Evolutionary conservation across 192 early-diverging fungal species (phyloP).

Genomic region (Pilobolus umbonatus): DNA sequence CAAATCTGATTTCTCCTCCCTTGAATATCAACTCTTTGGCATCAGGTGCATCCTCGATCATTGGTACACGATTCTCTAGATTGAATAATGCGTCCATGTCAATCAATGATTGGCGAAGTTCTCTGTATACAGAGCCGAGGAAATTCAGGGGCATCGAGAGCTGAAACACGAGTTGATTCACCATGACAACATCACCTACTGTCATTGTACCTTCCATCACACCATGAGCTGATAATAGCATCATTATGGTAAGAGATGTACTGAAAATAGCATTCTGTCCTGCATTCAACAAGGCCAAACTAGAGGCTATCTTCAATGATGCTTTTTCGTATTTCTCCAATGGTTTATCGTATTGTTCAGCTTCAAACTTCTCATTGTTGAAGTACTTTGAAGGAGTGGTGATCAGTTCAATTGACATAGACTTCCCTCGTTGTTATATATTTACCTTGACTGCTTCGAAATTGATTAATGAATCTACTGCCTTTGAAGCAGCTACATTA

Average conservation of each 20-base stretch:
- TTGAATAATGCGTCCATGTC: constrained; percentile 98
- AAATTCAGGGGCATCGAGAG: constrained; percentile 97
- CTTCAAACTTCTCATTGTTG: constrained; percentile 90
- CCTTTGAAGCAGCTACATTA: constrained; percentile 88
- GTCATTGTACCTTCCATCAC: constrained; percentile 73
- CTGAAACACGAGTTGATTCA: constrained; percentile 98
- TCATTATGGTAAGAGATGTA: constrained; percentile 88
- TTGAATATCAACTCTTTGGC: constrained; percentile 48
- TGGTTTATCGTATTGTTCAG: constrained; percentile 82
- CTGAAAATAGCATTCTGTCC: constrained; percentile 96
- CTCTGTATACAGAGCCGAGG: constrained; percentile 95
- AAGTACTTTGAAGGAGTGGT: constrained; percentile 50
- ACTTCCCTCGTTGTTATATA: not conserved
- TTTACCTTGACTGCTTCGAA: constrained; percentile 91
- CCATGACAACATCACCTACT: constrained; percentile 97
- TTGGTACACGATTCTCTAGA: constrained; percentile 54
- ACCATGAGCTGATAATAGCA: constrained; percentile 93
- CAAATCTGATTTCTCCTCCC: constrained; percentile 79
- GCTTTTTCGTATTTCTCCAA: constrained; percentile 89
- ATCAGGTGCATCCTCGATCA: constrained; percentile 52
- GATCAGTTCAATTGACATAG: not conserved
- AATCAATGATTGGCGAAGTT: constrained; percentile 88
- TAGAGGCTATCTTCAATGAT: constrained; percentile 86
- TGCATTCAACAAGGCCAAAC: constrained; percentile 88
- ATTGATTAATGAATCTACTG: constrained; percentile 95